These are phyloP conservation scores for Boehmeria nivea DNA, from an alignment of 306 rosid genomes.

Conservation along the genomic window DNA sequence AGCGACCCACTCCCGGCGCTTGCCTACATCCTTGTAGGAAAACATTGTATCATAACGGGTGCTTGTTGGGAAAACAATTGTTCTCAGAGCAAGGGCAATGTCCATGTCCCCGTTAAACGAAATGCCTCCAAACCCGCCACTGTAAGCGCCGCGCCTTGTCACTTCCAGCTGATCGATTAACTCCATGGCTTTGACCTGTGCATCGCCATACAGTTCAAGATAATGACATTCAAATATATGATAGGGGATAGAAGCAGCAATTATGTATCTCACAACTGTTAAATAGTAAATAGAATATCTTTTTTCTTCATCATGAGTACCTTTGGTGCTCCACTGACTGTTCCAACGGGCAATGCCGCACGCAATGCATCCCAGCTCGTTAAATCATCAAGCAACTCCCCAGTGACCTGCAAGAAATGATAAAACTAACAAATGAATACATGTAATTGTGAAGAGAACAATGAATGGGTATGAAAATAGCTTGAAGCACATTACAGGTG, in stretches of 20 bases:
- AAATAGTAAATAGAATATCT: too few species aligned
- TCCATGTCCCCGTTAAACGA: conserved; percentile 87
- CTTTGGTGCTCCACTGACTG: conserved; percentile 99
- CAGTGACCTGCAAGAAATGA: conserved; percentile 63
- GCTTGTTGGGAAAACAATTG: conserved; percentile 77
- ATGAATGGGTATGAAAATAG: background rate
- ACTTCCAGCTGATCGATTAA: conserved; percentile 88
- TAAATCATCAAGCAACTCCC: conserved; percentile 67
- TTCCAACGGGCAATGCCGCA: conserved; percentile 90
- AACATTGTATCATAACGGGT: conserved; percentile 76
- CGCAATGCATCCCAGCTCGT: conserved; percentile 92
- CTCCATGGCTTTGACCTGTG: conserved; percentile 97
- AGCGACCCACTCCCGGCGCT: conserved; percentile 86
- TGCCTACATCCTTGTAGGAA: conserved; percentile 69
- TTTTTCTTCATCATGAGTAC: conserved; percentile 20
- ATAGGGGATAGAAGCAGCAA: too few species aligned
- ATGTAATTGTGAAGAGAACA: conserved; percentile 4
- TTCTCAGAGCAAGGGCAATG: conserved; percentile 87
- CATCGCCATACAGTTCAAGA: too few species aligned
- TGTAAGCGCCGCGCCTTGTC: conserved; percentile 88
- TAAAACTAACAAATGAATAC: background rate
- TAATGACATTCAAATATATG: too few species aligned
- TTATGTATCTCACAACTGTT: too few species aligned
- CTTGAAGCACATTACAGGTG: background rate
- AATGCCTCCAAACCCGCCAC: conserved; percentile 95